Evolutionary conservation across 768 basidiomycete species (phyloP), one percentile per base, ranked within the genome.

Genomic region (Boletus patriciae): DNA sequence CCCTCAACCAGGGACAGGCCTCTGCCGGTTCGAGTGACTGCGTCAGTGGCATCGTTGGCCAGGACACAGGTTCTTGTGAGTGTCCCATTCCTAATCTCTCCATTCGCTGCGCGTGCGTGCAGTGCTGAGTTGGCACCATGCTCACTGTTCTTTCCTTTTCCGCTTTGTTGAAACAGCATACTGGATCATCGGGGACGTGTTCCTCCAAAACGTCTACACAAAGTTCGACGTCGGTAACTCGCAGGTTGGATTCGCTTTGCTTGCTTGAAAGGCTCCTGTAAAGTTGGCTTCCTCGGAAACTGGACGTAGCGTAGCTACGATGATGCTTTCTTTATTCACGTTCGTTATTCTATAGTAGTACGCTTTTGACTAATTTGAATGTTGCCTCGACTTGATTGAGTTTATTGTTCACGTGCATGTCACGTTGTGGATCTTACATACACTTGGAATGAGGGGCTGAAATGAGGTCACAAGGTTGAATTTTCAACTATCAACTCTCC

Each of bases 201-300:
- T 80, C 74, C 63, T 80, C 55, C 67, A 66, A 50, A 72, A 71
- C 25, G 74, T 76, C 27, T 81, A 77, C 56, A 74, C 77, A 19
- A 61, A 59, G 5, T 79, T 78, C 60, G 74, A 78, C 53, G 57
- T 74, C 33, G 71, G 67, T 0, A 71, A 72, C 37, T 61, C 31
- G 5, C 65, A 58, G 25, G 75, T 77, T 8, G 74, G 76, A 31
- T 76, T 78, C 49, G 76, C 75, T 18, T 33, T 34, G 4, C 56
- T 58, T 11, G 55, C 50, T 29, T 38, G 37, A 16, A 7, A n/a
- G 9, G 37, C 7, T 38, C 37, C 37, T 18, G 16, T 2, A 7
- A n/a, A 34, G 6, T 34, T 34, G 34, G 34, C 12, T 12, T 6
- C 16, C 18, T 15, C 34, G 15, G 34, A 36, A 36, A 36, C 13